These are phyloP conservation scores for Diaporthe australafricana DNA, from an alignment of 2,329 filamentous ascomycete species.

Conservation along the genomic window DNA sequence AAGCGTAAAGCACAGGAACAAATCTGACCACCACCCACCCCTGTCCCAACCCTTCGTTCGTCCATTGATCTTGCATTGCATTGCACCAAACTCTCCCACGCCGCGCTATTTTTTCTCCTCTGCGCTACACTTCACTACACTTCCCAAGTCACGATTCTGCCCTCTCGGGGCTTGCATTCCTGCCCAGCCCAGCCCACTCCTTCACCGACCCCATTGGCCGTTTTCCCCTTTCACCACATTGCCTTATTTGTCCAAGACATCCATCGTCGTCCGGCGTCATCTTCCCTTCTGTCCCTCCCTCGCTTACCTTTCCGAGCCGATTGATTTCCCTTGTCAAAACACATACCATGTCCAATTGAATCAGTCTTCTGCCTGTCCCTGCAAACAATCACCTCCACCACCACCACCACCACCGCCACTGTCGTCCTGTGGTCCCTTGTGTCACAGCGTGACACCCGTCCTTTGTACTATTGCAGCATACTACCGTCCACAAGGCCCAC, in stretches of 20 bases:
- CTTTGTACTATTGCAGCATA: slow-evolving; percentile 15
- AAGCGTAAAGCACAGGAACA: slow-evolving; percentile 2
- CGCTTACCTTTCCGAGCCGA: slow-evolving; percentile 14
- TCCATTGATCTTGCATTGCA: slow-evolving; percentile 6
- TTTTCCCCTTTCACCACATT: background rate
- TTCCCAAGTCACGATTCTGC: slow-evolving; percentile 4
- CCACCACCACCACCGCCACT: background rate
- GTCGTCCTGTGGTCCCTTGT: background rate
- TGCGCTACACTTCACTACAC: background rate
- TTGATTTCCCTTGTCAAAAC: slow-evolving; percentile 1
- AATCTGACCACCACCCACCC: slow-evolving; percentile 25
- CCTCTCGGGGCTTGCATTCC: background rate
- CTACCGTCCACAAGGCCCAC: slow-evolving; percentile 18
- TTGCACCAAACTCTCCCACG: slow-evolving; percentile 13
- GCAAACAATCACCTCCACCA: background rate
- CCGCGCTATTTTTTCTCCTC: slow-evolving; percentile 9
- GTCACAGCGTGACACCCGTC: slow-evolving; percentile 16
- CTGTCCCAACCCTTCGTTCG: background rate
- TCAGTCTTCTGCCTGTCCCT: background rate
- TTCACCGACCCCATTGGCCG: background rate
- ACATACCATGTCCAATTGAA: slow-evolving; percentile 29
- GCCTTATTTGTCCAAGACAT: slow-evolving; percentile 10
- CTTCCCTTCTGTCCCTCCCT: slow-evolving; percentile 12
- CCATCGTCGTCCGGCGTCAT: slow-evolving; percentile 18
- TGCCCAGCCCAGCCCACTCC: slow-evolving; percentile 7